These are phyloP conservation scores for Ceratocystis eucalypticola DNA, from an alignment of 2,329 filamentous ascomycete species.

Conservation along the genomic window DNA sequence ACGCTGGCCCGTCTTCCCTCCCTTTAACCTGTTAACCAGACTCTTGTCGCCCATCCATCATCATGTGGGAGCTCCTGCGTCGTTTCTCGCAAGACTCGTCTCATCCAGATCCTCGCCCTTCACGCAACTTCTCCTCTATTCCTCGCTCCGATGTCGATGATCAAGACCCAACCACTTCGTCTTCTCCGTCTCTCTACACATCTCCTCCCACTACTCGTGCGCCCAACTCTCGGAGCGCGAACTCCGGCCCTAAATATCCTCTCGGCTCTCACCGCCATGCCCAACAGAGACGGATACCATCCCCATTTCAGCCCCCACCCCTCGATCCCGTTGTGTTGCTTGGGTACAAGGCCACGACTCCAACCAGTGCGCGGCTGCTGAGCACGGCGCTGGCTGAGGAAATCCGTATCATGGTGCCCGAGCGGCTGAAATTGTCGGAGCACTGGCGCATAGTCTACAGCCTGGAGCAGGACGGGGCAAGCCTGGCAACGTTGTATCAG, in stretches of 20 bases:
- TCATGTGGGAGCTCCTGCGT: constrained; percentile 19
- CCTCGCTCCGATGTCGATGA: constrained; percentile 36
- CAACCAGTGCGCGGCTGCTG: constrained; percentile 50
- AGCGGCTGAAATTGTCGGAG: constrained; percentile 74
- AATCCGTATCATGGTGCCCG: constrained; percentile 76
- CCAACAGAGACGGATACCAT: constrained; percentile 44
- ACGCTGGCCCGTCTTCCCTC: neutral
- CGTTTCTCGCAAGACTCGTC: constrained; percentile 18
- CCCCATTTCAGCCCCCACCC: constrained; percentile 76
- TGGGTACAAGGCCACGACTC: constrained; percentile 50
- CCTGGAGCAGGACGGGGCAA: constrained; percentile 81
- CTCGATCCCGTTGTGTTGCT: constrained; percentile 64
- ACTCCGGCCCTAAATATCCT: neutral
- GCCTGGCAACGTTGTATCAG: constrained; percentile 72
- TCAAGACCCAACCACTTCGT: constrained; percentile 22
- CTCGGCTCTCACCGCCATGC: constrained; percentile 10
- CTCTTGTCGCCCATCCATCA: neutral
- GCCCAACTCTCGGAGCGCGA: neutral
- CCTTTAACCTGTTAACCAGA: neutral
- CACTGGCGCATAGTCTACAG: constrained; percentile 81
- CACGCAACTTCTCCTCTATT: neutral
- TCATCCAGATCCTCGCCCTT: neutral
- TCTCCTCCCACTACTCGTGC: neutral
- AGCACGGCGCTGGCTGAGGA: constrained; percentile 71
- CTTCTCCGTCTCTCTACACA: constrained; percentile 14